Evolutionary conservation across 208 protist species (phyloP).

Genomic region (Pavlovales sp.): DNA sequence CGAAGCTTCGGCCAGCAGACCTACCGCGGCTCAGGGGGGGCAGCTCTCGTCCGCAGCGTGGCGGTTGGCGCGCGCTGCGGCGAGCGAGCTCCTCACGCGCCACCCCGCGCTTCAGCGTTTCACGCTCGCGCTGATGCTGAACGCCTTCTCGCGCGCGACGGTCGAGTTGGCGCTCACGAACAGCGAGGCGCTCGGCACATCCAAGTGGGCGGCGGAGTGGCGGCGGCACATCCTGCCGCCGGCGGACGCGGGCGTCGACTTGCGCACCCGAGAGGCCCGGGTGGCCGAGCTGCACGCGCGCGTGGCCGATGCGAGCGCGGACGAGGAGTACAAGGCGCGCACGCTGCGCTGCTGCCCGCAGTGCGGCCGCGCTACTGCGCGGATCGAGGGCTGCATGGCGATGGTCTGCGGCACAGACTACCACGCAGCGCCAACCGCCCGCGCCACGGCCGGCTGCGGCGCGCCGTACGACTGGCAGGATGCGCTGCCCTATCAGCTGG

Average conservation of each 20-base stretch:
- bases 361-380: not conserved
- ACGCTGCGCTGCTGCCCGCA: not conserved
- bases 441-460: not conserved
- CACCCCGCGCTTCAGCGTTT: not conserved
- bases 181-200: too few relatives aligned
- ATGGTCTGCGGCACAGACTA: not conserved
- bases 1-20: too few relatives aligned
- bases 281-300: too few relatives aligned
- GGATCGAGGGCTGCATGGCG: not conserved
- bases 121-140: not conserved
- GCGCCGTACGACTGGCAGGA: not conserved
- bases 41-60: too few relatives aligned
- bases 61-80: too few relatives aligned
- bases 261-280: too few relatives aligned
- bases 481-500: not conserved
- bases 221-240: not conserved
- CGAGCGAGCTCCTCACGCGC: not conserved
- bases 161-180: not conserved
- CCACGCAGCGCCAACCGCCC: not conserved
- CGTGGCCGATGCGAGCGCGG: not conserved
- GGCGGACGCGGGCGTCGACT: too few relatives aligned
- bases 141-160: too few relatives aligned
- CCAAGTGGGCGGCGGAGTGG: not conserved
- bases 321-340: not conserved
- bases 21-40: too few relatives aligned